Evolutionary conservation across 768 basidiomycete species (phyloP).

Genomic region (Lanmaoa rubissima): DNA sequence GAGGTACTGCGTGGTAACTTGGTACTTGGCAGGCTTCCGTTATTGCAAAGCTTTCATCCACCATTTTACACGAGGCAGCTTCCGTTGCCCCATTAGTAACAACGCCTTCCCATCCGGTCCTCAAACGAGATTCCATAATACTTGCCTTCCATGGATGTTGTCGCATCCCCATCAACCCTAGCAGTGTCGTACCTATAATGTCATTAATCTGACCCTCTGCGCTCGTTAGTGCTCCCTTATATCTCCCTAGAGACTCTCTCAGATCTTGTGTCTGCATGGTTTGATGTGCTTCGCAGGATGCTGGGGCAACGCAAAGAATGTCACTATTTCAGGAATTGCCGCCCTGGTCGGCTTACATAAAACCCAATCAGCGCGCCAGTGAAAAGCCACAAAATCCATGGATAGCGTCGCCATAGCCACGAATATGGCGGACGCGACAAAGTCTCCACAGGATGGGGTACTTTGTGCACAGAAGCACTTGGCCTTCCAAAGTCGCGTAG

Average conservation of each 20-base stretch:
- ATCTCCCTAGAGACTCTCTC: too few species aligned
- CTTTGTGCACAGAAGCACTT: neutral
- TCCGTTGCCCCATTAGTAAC: conserved; percentile 17
- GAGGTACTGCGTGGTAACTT: conserved; percentile 7
- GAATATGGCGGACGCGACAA: too few species aligned
- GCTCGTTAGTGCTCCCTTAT: neutral
- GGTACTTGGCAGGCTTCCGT: conserved; percentile 14
- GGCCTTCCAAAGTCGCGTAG: neutral
- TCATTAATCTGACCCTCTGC: neutral
- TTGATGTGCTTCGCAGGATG: neutral
- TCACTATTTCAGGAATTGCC: neutral
- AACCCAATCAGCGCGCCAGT: too few species aligned
- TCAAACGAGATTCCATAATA: conserved; percentile 17
- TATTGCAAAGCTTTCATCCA: conserved; percentile 26
- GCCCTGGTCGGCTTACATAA: neutral
- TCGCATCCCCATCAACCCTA: conserved; percentile 7
- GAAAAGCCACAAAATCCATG: neutral
- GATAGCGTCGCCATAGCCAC: neutral
- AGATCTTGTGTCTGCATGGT: neutral
- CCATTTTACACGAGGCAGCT: conserved; percentile 13
- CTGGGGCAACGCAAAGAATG: neutral
- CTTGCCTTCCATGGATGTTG: conserved; percentile 2
- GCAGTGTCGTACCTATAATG: neutral
- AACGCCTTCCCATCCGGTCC: conserved; percentile 13
- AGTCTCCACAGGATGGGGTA: too few species aligned